These are phyloP conservation scores for Taiozyma sp. DNA, from an alignment of 1,139 yeast species.

Conservation along the genomic window DNA sequence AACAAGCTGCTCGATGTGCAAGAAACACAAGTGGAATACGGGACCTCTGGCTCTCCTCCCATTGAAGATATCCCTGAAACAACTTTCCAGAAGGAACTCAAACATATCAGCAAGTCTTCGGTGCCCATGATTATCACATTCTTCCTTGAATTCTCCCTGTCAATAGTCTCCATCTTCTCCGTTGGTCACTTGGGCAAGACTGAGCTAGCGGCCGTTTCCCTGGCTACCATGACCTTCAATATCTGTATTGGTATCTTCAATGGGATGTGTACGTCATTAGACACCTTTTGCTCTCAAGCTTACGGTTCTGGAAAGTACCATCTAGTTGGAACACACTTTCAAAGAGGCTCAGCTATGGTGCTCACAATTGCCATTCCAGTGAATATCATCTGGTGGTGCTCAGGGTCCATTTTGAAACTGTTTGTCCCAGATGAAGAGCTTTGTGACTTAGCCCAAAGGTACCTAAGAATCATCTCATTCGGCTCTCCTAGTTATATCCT, in stretches of 20 bases:
- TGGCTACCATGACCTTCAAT: slow-evolving; percentile 45
- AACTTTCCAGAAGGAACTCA: slow-evolving; percentile 25
- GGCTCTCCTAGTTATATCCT: slow-evolving; percentile 36
- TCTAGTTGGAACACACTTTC: slow-evolving; percentile 38
- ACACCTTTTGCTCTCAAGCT: slow-evolving; percentile 51
- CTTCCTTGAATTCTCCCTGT: slow-evolving; percentile 69
- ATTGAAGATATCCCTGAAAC: slow-evolving; percentile 7
- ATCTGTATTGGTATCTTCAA: slow-evolving; percentile 46
- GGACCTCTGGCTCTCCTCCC: background rate
- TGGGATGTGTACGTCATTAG: slow-evolving; percentile 51
- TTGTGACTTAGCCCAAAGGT: slow-evolving; percentile 30
- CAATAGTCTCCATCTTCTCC: slow-evolving; percentile 74
- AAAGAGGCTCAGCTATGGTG: slow-evolving; percentile 39
- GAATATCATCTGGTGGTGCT: slow-evolving; percentile 35
- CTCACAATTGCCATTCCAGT: slow-evolving; percentile 31
- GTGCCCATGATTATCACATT: slow-evolving; percentile 67
- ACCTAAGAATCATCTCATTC: slow-evolving; percentile 30
- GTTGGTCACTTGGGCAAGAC: slow-evolving; percentile 78
- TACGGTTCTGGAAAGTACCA: slow-evolving; percentile 35
- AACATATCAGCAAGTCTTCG: slow-evolving; percentile 31
- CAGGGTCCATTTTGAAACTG: slow-evolving; percentile 26
- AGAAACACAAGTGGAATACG: background rate
- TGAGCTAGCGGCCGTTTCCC: slow-evolving; percentile 33
- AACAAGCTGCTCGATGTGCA: background rate
- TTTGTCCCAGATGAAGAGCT: slow-evolving; percentile 33